These are phyloP conservation scores for Phytopythium mirpurense DNA, from an alignment of 352 stramenopile genomes.

Conservation along the genomic window DNA sequence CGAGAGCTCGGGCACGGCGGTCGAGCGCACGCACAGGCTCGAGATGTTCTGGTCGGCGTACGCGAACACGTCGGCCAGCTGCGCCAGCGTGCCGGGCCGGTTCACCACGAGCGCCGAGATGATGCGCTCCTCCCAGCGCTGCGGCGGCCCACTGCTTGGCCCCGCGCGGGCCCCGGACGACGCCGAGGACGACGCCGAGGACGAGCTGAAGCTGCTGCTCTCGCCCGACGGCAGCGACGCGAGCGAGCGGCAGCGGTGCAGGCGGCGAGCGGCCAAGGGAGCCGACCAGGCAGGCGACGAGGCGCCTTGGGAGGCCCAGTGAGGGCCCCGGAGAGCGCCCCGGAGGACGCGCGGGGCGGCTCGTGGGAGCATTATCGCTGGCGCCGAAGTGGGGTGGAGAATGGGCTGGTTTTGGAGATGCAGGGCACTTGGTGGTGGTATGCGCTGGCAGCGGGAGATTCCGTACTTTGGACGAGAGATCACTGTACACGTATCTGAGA, in stretches of 20 bases:
- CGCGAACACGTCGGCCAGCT: conserved; percentile 65
- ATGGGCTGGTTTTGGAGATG: too few species aligned
- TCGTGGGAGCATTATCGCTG: too few species aligned
- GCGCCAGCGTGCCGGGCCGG: conserved; percentile 52
- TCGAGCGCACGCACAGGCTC: conserved; percentile 62
- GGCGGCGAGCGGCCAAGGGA: too few species aligned
- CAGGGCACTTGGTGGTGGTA: too few species aligned
- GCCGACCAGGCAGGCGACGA: neutral
- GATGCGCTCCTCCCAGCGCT: conserved; percentile 47
- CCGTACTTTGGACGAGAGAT: too few species aligned
- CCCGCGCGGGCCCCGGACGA: neutral
- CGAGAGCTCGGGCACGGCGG: conserved; percentile 68
- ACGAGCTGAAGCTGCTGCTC: conserved; percentile 4
- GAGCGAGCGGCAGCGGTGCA: neutral
- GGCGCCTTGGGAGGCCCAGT: neutral
- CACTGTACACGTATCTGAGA: too few species aligned
- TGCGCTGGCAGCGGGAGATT: too few species aligned
- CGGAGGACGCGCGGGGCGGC: neutral
- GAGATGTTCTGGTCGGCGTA: conserved; percentile 74
- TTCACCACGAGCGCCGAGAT: conserved; percentile 76
- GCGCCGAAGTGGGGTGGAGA: too few species aligned
- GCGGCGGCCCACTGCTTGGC: neutral
- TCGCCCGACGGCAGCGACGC: neutral
- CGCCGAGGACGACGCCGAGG: neutral
- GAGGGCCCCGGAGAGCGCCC: neutral